Base-by-base conservation (phyloP, 305 asterid species). In the Caryopteris hybrid region DNA sequence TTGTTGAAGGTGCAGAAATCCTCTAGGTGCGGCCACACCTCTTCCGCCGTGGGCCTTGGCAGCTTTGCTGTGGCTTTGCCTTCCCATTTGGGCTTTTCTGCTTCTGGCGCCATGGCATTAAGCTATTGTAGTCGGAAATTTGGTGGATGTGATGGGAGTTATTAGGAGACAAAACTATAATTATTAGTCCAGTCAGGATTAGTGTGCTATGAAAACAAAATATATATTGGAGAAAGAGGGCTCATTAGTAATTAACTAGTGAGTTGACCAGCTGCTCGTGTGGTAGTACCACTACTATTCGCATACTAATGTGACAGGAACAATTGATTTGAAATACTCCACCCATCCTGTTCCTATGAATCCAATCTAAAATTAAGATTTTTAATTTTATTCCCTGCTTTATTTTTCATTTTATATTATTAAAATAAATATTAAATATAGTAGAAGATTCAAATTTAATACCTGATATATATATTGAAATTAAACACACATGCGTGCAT, bases 21-120 rank as follows among this genome's bases (percentile, higher is more conserved):
- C 61, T 81, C 78, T 43, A 89, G 59, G 68, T 87, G 78, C 12
- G 88, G 73, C 96, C 96, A 91, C 74, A 84, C 89, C 71, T 63
- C 70, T 10, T 77, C 83, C 13, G 80, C 72, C 23, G 72, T 81
- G 69, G 79, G 0, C 34, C 43, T 64, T 22, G 55, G 69, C 0
- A 88, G 85, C 17, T 70, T 75, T 9, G 83, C 86, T 0, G 76
- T 76, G 51, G 78, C 75, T 69, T 80, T 85, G 74, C 95, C 97
- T 76, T 81, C 83, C 97, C 96, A 91, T 69, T 83, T 83, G 7
- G 11, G 71, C 4, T 33, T 47, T 8, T 21, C 6, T 0, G 50
- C 27, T 43, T 21, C 29, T 12, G 41, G 18, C 39, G 62, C 78
- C 82, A 74, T 47, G 61, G 76, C 84, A 74, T 76, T 71, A 18